These are phyloP conservation scores for Euphorbia tirucalli DNA, from an alignment of 345 rosid species.

Conservation along the genomic window DNA sequence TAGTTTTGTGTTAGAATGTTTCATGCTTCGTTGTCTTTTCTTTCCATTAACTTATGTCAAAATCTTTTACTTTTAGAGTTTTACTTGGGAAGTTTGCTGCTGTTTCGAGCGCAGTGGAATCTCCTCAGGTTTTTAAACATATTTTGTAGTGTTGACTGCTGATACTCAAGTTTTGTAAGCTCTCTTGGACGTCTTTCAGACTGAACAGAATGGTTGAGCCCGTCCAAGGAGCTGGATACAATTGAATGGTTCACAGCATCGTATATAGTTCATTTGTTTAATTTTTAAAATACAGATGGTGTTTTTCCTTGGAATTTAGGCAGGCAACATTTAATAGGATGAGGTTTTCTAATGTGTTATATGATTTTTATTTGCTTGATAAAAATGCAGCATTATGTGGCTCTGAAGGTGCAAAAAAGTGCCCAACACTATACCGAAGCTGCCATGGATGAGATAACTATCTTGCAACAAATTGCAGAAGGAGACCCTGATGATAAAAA, in stretches of 20 bases:
- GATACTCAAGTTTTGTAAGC: not conserved
- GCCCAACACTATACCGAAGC: conserved; percentile 79
- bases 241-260: not conserved
- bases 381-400: conserved; percentile 51
- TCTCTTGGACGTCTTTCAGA: not conserved
- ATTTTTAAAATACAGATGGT: not conserved
- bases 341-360: not conserved
- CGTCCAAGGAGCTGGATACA: not conserved
- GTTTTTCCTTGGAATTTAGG: not conserved
- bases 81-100: not conserved
- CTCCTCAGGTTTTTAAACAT: not conserved
- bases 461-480: conserved; percentile 64
- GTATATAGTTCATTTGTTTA: not conserved
- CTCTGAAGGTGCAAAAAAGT: conserved; percentile 69
- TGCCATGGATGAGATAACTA: conserved; percentile 76
- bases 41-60: not conserved
- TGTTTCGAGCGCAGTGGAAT: not conserved
- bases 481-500: conserved; percentile 62
- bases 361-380: conserved; percentile 2
- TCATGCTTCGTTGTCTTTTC: not conserved
- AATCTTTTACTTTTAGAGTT: not conserved
- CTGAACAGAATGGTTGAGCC: not conserved
- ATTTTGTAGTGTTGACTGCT: not conserved
- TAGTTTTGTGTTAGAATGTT: not conserved
- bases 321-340: not conserved